Evolutionary conservation across 768 basidiomycete genomes (phyloP), one percentile per base, ranked within the genome.

Genomic region (Boletus rex-veris): DNA sequence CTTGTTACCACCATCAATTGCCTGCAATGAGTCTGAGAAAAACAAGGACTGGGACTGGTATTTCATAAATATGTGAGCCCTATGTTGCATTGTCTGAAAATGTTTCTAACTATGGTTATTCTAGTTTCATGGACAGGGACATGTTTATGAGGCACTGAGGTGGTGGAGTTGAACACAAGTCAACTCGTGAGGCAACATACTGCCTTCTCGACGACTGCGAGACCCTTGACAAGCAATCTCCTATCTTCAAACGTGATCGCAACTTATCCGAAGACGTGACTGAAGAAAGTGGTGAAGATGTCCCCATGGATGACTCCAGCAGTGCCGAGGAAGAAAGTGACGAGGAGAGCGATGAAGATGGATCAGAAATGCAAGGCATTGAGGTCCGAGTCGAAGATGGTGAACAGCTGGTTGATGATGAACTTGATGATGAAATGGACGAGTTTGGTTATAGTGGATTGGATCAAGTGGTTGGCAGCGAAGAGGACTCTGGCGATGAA

Each of bases 71-170:
- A 7, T 51, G 50, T 51, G 7, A 51, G 48, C 18, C 1, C 2
- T 18, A 10, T 3, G 3, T 7, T 4, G 12, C 21, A 1, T 9
- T 7, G 5, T 7, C 9, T 9, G n/a, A 0, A 4, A 40, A 24
- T 0, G 26, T 28, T 28, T 28, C 26, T 28, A 28, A 28, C 26
- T 28, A 28, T 1, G 26, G 31, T 5, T 19, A 28, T 35, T 0
- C 28, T 4, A 49, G 52, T 1, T 53, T 50, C 2, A 26, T 43
- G 1, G 26, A 53, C 1, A 16, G 52, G 9, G 52, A 53, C 2
- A 53, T 53, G 53, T 53, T 53, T 14, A 53, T 48, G 52, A 2
- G 52, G 2, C 48, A 14, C 3, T n/a, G 38, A 7, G 31, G 52
- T 0, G 16, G 31, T 5, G 19, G 19, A 3, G 26, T 52, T 0